Evolutionary conservation across 106 monocot species (phyloP), one percentile per base, ranked within the genome.

Genomic region (Allium fistulosum): DNA sequence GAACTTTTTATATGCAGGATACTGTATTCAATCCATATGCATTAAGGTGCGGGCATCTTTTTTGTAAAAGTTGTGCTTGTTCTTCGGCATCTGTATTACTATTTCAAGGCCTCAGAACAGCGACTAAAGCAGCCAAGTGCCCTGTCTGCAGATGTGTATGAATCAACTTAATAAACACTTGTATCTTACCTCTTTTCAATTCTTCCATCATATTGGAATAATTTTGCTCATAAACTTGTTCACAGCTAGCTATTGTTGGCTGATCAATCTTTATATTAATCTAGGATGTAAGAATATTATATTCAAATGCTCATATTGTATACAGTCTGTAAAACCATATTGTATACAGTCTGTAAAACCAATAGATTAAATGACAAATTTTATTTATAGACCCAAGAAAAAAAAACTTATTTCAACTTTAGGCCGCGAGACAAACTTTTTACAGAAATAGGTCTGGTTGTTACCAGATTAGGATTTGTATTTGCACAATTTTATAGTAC

Each of bases 21-120:
- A 87, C 75, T 28, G 50, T 92, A 5, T 92, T 92, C 56, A 84
- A 82, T 73, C 86, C 91, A 12, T 84, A 82, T 76, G 84, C 87
- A 60, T 74, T 92, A 78, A 75, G 82, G 49, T 92, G 91, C 72
- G 91, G 91, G 9, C 91, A 87, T 82, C 87, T 92, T 59, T 92
- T 87, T 60, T 92, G 91, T 48, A 92, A 84, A 75, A 65, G 74
- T 0, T 92, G 91, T 84, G 91, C 86, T 67, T 87, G 84, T 62
- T 73, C 84, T 73, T 74, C 91, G 28, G 84, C 80, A 71, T 92
- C 91, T 70, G 74, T 92, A 46, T 53, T 73, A 53, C 61, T 84
- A 37, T 87, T 84, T 63, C 75, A 84, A 73, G 87, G 80, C 26
- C 79, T 81, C 15, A 90, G 79, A 61, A 51, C 73, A 71, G 86